Base-by-base conservation (phyloP, 352 stramenopile genomes). In the Phytophthora colocasiae region DNA sequence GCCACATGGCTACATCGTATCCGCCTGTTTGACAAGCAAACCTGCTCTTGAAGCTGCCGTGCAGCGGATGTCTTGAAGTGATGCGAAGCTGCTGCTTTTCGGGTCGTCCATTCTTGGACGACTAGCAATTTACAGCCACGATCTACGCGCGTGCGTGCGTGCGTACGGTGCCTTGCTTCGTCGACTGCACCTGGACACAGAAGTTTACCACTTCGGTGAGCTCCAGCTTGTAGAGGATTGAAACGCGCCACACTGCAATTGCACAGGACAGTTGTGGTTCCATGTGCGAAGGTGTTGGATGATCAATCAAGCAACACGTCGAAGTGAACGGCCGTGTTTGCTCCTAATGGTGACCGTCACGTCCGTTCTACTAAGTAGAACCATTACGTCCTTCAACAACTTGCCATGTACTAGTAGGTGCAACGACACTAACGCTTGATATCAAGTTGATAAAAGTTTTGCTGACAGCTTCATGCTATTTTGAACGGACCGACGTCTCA, bases 161-260 rank as follows among this genome's bases (percentile, higher is more conserved):
- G 19, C 19, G 19, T 19, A 6, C 36, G 36, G 36, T 12, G 36
- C 6, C 17, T 47, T 47, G 22, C 44, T 24, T 34, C 44, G 22
- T 19, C 19, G 19, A 50, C 36, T 24, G 24, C 44, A 50, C 44
- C 44, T 50, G 44, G 22, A 27, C 22, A 12, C 29, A 5, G 6
- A 22, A 49, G 22, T 50, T 50, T 50, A 50, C 44, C 22, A 34
- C 36, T 34, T 50, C 44, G 19, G 44, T n/a, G n/a, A 26, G 5
- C 2, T 58, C 46, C 36, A 46, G 36, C 46, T 64, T 39, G 57
- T 39, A 39, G 36, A 12, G 12, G 57, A 56, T 56, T 41, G 44
- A 46, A 41, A 31, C 14, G 43, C 17, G 31, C 31, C 27, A 52
- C 44, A 9, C 32, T 47, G 54, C 31, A 54, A 54, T 62, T 61